Conservation (phyloP, 345 rosid genomes). For the Rhizophora apiculata region DNA sequence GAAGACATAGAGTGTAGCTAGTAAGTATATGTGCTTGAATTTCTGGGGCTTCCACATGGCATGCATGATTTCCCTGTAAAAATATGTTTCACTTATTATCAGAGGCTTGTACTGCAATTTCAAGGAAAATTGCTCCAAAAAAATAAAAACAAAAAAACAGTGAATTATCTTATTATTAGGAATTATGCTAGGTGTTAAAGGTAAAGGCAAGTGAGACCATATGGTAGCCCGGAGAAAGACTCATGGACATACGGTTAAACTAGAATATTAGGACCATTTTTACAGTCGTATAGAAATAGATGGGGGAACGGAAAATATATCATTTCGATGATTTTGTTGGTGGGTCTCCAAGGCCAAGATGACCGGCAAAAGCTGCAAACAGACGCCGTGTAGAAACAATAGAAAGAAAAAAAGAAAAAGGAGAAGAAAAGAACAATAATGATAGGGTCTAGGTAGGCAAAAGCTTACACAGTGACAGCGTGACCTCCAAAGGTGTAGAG, state of each 20-base stretch:
- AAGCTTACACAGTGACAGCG: conserved; percentile 95
- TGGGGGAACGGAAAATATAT: not conserved
- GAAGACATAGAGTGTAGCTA: conserved; percentile 92
- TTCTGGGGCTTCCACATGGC: conserved; percentile 99
- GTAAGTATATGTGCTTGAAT: conserved; percentile 87
- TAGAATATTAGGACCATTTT: conserved; percentile 6
- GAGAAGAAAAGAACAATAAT: not conserved
- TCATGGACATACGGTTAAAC: conserved; percentile 9
- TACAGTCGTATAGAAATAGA: conserved; percentile 10
- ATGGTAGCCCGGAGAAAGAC: not conserved
- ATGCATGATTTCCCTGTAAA: conserved; percentile 92
- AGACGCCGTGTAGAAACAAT: conserved; percentile 66
- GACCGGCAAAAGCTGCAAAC: conserved; percentile 87
- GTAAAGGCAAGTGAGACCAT: conserved; percentile 13
- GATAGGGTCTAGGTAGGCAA: not conserved
- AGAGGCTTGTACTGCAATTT: not conserved
- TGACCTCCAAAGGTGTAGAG: conserved; percentile 98
- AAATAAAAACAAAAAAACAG: too few relatives aligned
- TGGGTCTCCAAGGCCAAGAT: conserved; percentile 41
- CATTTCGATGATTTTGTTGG: conserved; percentile 44
- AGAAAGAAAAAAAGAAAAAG: not conserved
- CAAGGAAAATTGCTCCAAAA: not conserved
- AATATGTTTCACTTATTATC: not conserved
- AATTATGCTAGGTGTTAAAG: conserved; percentile 8
- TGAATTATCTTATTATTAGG: conserved; percentile 15